Evolutionary conservation across 2,329 filamentous ascomycete species (phyloP).

Genomic region (Teratosphaeria pseudoeucalypti): DNA sequence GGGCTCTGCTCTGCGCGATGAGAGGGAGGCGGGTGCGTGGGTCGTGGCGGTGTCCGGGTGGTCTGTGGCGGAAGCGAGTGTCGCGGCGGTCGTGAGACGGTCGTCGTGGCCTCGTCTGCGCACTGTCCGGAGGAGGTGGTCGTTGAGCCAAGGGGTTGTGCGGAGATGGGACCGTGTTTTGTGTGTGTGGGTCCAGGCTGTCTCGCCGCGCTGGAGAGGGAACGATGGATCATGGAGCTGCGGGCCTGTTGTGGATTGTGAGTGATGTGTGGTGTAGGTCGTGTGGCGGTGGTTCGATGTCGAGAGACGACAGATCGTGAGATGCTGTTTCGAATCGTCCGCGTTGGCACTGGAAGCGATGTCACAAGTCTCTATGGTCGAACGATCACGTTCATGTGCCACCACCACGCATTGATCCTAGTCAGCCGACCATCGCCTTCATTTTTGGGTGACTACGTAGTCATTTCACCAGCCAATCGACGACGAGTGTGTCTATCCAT

Average conservation of each 20-base stretch:
- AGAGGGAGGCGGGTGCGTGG: background rate
- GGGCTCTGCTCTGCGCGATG: background rate
- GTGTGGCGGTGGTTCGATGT: background rate
- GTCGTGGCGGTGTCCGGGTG: background rate
- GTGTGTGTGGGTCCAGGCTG: background rate
- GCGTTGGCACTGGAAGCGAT: background rate
- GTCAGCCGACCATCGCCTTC: too few species aligned
- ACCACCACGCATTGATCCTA: too few species aligned
- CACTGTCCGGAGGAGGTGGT: background rate
- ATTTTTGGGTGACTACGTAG: too few species aligned
- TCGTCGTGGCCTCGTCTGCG: background rate
- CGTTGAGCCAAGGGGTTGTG: background rate
- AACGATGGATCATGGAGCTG: background rate
- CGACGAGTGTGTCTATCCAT: too few species aligned
- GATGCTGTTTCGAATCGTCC: background rate
- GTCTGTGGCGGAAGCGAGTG: background rate
- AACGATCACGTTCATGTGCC: background rate
- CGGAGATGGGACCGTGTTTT: background rate
- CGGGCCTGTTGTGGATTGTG: background rate
- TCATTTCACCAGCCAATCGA: too few species aligned
- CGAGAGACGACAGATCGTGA: background rate
- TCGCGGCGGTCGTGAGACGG: background rate
- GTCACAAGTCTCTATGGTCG: background rate
- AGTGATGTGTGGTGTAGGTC: background rate
- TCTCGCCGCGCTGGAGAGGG: background rate